Conservation (phyloP, 2,329 filamentous ascomycete species). For the Epichloe uncinata region DNA sequence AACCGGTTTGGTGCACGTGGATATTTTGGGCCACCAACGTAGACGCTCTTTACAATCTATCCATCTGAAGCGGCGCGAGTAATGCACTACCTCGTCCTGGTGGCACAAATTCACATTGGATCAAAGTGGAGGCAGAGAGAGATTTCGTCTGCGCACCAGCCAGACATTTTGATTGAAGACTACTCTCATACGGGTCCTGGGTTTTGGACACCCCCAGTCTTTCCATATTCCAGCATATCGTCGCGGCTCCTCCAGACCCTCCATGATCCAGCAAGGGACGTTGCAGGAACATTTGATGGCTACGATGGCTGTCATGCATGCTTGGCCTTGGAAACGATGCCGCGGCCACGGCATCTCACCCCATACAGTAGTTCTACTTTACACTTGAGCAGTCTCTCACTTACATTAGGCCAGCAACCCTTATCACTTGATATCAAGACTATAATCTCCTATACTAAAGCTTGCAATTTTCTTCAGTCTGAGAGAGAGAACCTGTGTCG, state of each 20-base stretch:
- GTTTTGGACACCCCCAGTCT: neutral
- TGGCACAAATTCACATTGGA: neutral
- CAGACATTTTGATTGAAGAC: constrained; percentile 1
- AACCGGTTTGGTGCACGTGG: neutral
- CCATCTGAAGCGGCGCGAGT: no score
- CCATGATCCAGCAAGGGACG: neutral
- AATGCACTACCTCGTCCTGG: neutral
- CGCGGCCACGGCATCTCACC: no score
- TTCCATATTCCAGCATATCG: neutral
- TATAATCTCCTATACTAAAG: constrained; percentile 9
- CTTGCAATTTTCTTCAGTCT: constrained; percentile 16
- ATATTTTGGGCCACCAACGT: neutral
- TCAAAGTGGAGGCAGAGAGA: neutral
- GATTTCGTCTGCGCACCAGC: neutral
- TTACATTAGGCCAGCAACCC: no score
- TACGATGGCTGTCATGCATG: no score
- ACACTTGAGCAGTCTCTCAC: no score
- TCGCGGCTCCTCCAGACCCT: neutral
- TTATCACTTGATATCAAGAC: no score
- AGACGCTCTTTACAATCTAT: no score
- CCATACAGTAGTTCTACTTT: no score
- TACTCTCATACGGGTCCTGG: neutral
- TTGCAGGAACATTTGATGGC: no score
- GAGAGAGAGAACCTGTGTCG: constrained; percentile 24
- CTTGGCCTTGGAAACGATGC: no score